Percentiles rank a stretch among this genome's conserved stretches.
phyloP scores from a whole-genome alignment of 1,139 yeast genomes.

The Lodderomyces elongisporus region DNA sequence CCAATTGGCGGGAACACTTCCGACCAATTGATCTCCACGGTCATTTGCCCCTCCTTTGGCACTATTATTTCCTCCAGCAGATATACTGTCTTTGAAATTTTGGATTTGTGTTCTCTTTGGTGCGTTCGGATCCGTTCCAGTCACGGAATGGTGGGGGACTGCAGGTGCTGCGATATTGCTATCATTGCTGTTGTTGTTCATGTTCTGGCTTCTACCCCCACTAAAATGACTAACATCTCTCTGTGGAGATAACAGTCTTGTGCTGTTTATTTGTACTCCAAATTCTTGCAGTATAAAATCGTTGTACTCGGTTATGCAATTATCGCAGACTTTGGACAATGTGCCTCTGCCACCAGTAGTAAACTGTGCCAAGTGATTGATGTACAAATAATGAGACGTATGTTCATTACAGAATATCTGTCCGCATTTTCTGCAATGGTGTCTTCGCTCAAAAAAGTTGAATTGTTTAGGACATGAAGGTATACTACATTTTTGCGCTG shows the following conservation, averaged over 20 bases:
- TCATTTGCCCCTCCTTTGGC: no score
- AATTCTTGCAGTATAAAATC: conserved; percentile 40
- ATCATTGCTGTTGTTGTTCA: conserved; percentile 6
- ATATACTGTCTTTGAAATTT: conserved; percentile 1
- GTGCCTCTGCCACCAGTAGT: conserved; percentile 73
- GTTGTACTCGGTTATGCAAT: conserved; percentile 69
- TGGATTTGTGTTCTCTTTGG: conserved; percentile 1
- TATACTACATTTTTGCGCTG: conserved; percentile 58
- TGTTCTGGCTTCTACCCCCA: not conserved
- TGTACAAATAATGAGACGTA: conserved; percentile 48
- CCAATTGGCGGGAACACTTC: conserved; percentile 73
- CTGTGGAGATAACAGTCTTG: conserved; percentile 3
- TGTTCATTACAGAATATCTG: conserved; percentile 80
- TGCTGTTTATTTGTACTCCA: conserved; percentile 21
- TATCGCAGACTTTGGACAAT: conserved; percentile 73
- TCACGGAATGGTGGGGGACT: not conserved
- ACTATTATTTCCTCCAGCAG: conserved; percentile 2
- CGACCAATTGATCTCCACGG: conserved; percentile 34
- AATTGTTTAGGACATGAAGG: conserved; percentile 54
- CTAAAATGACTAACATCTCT: not conserved
- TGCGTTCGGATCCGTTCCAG: not conserved
- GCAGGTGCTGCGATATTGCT: not conserved
- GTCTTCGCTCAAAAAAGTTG: conserved; percentile 79
- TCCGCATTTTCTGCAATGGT: conserved; percentile 93
- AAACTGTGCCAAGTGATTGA: conserved; percentile 68